Percentiles rank a stretch among this genome's conserved stretches.
phyloP scores from a whole-genome alignment of 2,329 filamentous ascomycete species.

The Fusarium scirpi region DNA sequence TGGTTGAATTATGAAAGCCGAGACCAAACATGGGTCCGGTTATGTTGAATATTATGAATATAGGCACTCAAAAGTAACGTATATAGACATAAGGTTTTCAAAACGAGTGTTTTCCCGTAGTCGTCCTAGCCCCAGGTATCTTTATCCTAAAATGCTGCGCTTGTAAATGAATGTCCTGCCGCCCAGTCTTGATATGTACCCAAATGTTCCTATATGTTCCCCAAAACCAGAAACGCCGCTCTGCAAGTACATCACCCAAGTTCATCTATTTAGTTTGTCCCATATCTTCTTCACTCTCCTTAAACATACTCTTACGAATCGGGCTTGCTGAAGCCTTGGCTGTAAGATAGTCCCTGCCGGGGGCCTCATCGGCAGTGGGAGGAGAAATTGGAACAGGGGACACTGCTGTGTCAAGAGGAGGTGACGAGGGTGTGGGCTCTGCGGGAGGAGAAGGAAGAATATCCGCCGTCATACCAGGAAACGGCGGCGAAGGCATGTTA shows the following conservation, averaged over 20 bases:
- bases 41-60: slow-evolving; percentile 17
- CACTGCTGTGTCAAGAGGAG: slow-evolving; percentile 10
- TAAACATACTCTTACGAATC: slow-evolving; percentile 57
- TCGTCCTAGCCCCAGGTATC: slow-evolving; percentile 12
- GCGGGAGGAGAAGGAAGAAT: slow-evolving; percentile 28
- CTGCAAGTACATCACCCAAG: neutral
- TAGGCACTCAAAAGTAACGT: slow-evolving; percentile 28
- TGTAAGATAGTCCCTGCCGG: slow-evolving; percentile 48
- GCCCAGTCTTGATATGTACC: slow-evolving; percentile 1
- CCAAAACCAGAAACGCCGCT: slow-evolving; percentile 35
- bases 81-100: slow-evolving; percentile 28
- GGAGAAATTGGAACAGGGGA: slow-evolving; percentile 41
- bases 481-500: slow-evolving; percentile 14
- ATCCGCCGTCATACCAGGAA: slow-evolving; percentile 15
- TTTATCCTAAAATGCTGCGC: slow-evolving; percentile 17
- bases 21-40: neutral
- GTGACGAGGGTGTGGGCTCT: slow-evolving; percentile 20
- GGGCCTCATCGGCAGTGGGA: slow-evolving; percentile 45
- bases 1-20: neutral
- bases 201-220: neutral
- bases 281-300: slow-evolving; percentile 58
- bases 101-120: slow-evolving; percentile 30
- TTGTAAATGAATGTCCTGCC: slow-evolving; percentile 37
- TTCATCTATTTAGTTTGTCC: slow-evolving; percentile 37
- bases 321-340: slow-evolving; percentile 43